phyloP scores from a whole-genome alignment of 2,329 filamentous ascomycete species.

The Sarocladium oryzae region DNA sequence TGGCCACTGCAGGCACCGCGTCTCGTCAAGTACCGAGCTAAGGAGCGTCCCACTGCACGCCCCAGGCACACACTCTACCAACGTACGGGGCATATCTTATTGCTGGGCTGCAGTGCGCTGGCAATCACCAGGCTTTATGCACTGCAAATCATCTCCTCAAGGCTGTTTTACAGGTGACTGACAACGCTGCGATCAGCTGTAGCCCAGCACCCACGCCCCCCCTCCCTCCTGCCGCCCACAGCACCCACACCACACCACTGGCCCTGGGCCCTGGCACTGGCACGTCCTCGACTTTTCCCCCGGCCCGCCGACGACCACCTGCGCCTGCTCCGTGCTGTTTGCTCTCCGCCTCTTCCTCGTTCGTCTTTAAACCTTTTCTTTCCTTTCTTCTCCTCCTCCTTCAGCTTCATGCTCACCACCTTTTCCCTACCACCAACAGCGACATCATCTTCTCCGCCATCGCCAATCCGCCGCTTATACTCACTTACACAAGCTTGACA shows the following conservation, averaged over 20 bases:
- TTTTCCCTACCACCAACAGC: neutral
- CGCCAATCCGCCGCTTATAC: neutral
- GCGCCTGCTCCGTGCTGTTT: neutral
- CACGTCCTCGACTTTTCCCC: slow-evolving; percentile 3
- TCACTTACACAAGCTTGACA: neutral
- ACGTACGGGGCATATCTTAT: neutral
- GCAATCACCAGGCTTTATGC: slow-evolving; percentile 3
- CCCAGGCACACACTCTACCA: neutral
- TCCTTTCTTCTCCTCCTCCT: slow-evolving; percentile 3
- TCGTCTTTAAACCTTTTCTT: neutral
- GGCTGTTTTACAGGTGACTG: no score
- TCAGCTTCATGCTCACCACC: slow-evolving; percentile 3
- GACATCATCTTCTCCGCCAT: neutral
- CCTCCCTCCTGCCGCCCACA: neutral
- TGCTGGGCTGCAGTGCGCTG: no score
- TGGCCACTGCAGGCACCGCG: neutral
- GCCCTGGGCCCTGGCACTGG: no score
- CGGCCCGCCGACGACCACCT: slow-evolving; percentile 4
- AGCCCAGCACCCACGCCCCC: neutral
- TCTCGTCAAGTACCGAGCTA: neutral
- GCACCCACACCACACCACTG: no score
- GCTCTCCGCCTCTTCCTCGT: slow-evolving; percentile 4
- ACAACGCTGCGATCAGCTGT: no score
- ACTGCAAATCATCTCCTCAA: slow-evolving; percentile 2
- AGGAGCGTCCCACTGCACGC: neutral